Evolutionary conservation across 192 early-diverging fungal genomes (phyloP).

Genomic region (Backusella westeae): DNA sequence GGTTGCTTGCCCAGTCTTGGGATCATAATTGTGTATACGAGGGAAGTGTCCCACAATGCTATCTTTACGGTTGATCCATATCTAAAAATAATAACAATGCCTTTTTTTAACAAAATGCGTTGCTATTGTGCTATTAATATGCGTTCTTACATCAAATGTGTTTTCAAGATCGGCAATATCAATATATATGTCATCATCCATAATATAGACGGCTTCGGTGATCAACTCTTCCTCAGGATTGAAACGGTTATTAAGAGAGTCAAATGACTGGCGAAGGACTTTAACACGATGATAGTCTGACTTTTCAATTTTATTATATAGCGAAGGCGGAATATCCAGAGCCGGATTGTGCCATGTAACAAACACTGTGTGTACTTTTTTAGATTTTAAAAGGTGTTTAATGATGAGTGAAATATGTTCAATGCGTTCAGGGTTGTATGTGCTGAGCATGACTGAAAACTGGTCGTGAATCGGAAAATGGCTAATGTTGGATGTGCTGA

Average conservation of each 20-base stretch:
- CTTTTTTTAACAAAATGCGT: not conserved
- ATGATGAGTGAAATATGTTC: slow-evolving; percentile 27
- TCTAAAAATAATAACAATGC: not conserved
- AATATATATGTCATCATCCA: slow-evolving; percentile 37
- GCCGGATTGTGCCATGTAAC: slow-evolving; percentile 42
- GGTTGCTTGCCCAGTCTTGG: not conserved
- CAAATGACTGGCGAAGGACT: slow-evolving; percentile 21
- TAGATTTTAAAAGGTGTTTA: slow-evolving; percentile 19
- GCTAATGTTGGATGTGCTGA: not conserved
- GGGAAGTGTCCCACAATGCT: slow-evolving; percentile 34
- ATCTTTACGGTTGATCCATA: slow-evolving; percentile 20
- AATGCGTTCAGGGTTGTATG: slow-evolving; percentile 33
- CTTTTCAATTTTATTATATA: slow-evolving; percentile 2
- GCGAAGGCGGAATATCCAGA: slow-evolving; percentile 17
- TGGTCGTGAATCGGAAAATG: slow-evolving; percentile 20
- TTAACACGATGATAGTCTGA: slow-evolving; percentile 7
- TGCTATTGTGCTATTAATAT: not conserved
- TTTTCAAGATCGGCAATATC: slow-evolving; percentile 25
- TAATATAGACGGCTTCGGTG: slow-evolving; percentile 30
- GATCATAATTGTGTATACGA: slow-evolving; percentile 21
- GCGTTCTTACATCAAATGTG: slow-evolving; percentile 18
- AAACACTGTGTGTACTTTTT: slow-evolving; percentile 26
- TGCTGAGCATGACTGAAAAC: slow-evolving; percentile 31
- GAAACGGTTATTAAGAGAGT: slow-evolving; percentile 42
- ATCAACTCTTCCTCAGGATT: slow-evolving; percentile 20